Percentiles rank a stretch among this genome's conserved stretches.
These are phyloP conservation scores for Oemleria cerasiformis DNA, from an alignment of 306 rosid genomes.

Conservation along the genomic window DNA sequence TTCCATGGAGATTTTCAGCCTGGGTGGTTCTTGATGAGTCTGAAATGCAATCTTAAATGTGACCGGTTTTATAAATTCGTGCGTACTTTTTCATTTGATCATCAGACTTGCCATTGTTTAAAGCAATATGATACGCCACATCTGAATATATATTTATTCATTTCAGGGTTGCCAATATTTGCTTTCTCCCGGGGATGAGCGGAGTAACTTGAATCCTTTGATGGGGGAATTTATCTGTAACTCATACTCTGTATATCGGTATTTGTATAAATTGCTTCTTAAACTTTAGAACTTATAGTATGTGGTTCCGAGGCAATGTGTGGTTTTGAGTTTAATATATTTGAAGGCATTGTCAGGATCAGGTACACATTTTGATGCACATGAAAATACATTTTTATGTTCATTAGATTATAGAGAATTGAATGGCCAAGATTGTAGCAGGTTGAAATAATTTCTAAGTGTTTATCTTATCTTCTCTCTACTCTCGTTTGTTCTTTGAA, in stretches of 20 bases:
- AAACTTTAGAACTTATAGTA: not conserved
- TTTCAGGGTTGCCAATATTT: not conserved
- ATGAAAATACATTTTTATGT: no score
- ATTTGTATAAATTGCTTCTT: slow-evolving; percentile 4
- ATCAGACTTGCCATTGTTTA: not conserved
- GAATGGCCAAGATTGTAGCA: no score
- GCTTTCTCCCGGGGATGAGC: not conserved
- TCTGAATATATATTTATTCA: not conserved
- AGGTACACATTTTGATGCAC: no score
- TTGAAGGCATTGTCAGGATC: no score
- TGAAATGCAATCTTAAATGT: no score
- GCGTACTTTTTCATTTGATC: not conserved
- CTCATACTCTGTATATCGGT: not conserved
- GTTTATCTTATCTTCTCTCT: no score
- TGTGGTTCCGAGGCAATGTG: not conserved
- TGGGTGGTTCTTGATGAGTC: no score
- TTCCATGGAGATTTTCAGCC: not conserved
- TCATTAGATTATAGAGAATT: no score
- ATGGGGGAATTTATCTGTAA: not conserved
- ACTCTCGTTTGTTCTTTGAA: no score
- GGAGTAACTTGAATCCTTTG: not conserved
- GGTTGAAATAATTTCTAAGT: no score
- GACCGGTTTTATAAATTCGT: not conserved
- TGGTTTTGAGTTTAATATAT: not conserved
- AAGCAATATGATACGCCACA: not conserved